A percentile compares a stretch with the other conserved stretches of the same genome.
These are phyloP conservation scores for Ophiocordyceps sinensis DNA, from an alignment of 2,329 filamentous ascomycete genomes.

Conservation along the genomic window DNA sequence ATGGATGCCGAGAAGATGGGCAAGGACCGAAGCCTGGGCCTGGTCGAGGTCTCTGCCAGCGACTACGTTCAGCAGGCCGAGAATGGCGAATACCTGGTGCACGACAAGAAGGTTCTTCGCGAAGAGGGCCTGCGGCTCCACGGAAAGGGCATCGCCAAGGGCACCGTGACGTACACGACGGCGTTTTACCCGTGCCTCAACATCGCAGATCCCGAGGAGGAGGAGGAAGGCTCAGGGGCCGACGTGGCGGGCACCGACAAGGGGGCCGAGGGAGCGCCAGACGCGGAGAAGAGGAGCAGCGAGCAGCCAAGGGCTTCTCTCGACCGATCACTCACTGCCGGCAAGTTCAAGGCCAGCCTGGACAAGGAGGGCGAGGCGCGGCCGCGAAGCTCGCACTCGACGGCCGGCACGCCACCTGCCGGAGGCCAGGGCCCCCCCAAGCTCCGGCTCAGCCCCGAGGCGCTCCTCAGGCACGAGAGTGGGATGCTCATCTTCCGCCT, in stretches of 20 bases:
- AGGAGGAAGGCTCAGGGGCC: constrained; percentile 43
- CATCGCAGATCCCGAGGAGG: constrained; percentile 78
- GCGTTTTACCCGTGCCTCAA: constrained; percentile 86
- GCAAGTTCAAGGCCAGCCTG: constrained; percentile 27
- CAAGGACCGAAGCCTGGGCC: constrained; percentile 77
- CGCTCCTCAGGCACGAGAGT: constrained; percentile 75
- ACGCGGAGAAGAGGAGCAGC: constrained; percentile 1
- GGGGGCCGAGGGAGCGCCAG: constrained; percentile 3
- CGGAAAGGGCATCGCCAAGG: constrained; percentile 61
- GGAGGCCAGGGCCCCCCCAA: constrained; percentile 51
- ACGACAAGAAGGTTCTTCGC: constrained; percentile 59
- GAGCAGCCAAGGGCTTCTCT: constrained; percentile 4
- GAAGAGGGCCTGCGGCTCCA: constrained; percentile 60
- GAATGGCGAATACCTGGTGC: constrained; percentile 63
- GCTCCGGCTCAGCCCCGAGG: constrained; percentile 62
- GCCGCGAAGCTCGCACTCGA: constrained; percentile 22
- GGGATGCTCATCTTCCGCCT: constrained; percentile 91
- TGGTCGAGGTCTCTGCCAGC: constrained; percentile 59
- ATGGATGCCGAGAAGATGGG: constrained; percentile 93
- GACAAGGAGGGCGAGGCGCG: constrained; percentile 13
- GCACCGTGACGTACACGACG: constrained; percentile 65
- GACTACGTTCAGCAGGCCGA: constrained; percentile 72
- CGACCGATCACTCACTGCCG: constrained; percentile 17
- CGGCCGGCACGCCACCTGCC: constrained; percentile 11
- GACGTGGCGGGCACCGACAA: constrained; percentile 10